Evolutionary conservation across 208 protist species (phyloP).

Genomic region (Trypanosoma conorhini): DNA sequence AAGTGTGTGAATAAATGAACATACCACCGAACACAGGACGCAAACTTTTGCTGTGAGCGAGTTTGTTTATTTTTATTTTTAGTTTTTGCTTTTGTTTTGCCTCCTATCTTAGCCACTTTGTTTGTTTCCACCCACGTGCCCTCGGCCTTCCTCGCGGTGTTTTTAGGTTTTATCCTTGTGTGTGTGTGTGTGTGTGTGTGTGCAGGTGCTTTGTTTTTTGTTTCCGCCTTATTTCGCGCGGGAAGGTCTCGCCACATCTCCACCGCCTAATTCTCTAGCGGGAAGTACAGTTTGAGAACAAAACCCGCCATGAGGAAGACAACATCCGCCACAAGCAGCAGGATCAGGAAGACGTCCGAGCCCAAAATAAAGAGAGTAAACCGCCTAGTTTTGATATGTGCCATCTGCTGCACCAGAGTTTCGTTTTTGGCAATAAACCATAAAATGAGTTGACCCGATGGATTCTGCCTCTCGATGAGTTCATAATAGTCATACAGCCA

Average conservation of each 20-base stretch:
- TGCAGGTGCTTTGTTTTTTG: not conserved
- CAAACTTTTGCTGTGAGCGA: too few relatives aligned
- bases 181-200: not conserved
- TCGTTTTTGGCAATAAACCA: constrained; percentile 70
- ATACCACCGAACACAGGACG: too few relatives aligned
- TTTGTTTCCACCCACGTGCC: too few relatives aligned
- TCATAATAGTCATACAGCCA: constrained; percentile 68
- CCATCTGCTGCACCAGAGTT: constrained; percentile 64
- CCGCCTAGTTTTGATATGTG: constrained; percentile 54
- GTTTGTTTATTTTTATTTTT: too few relatives aligned
- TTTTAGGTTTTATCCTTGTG: too few relatives aligned
- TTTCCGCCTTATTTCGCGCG: not conserved
- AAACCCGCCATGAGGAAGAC: constrained; percentile 55
- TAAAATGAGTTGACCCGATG: constrained; percentile 45
- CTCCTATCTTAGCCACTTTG: too few relatives aligned
- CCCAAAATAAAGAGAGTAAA: constrained; percentile 75
- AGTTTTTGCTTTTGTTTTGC: too few relatives aligned
- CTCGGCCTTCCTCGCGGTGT: too few relatives aligned
- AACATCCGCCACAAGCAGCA: constrained; percentile 64
- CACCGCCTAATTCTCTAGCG: constrained; percentile 11
- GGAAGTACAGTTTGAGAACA: constrained; percentile 63
- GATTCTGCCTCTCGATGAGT: constrained; percentile 55
- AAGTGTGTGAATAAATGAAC: too few relatives aligned
- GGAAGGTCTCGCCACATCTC: not conserved
- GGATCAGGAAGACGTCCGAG: constrained; percentile 75